Conservation (phyloP, 2,329 filamentous ascomycete species). For the Stachybotrys chlorohalonatus region DNA sequence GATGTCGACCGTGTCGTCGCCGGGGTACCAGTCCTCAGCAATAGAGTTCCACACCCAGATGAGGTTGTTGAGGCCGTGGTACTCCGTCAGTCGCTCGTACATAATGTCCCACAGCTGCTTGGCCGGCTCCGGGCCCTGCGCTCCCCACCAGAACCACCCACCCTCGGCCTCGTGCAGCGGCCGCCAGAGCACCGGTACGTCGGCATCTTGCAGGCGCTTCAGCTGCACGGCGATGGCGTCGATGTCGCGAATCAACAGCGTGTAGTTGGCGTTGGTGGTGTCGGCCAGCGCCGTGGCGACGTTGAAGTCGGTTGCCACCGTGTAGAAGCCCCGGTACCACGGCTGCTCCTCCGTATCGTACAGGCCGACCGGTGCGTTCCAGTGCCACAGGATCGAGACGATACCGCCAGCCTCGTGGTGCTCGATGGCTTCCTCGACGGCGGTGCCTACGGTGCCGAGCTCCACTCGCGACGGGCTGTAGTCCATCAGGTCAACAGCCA, state of each 20-base stretch:
- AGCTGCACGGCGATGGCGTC: constrained; percentile 38
- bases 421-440: constrained; percentile 36
- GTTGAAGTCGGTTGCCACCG: constrained; percentile 37
- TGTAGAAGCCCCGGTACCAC: constrained; percentile 43
- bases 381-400: constrained; percentile 38
- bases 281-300: constrained; percentile 30
- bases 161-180: constrained; percentile 42
- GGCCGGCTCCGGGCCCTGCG: constrained; percentile 32
- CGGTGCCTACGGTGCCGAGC: constrained; percentile 26
- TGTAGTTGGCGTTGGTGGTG: constrained; percentile 35
- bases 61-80: constrained; percentile 36
- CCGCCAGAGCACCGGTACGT: constrained; percentile 36
- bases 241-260: constrained; percentile 34
- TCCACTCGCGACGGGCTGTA: constrained; percentile 37
- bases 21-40: constrained; percentile 35
- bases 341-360: constrained; percentile 33
- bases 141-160: constrained; percentile 44
- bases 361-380: constrained; percentile 36
- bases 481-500: constrained; percentile 38
- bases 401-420: constrained; percentile 34
- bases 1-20: constrained; percentile 34
- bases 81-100: constrained; percentile 32
- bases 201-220: constrained; percentile 29
- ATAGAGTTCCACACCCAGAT: constrained; percentile 43
- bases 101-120: constrained; percentile 34